Evolutionary conservation across 306 rosid genomes (phyloP), one percentile per base, ranked within the genome.

Genomic region (Cicer bijugum): DNA sequence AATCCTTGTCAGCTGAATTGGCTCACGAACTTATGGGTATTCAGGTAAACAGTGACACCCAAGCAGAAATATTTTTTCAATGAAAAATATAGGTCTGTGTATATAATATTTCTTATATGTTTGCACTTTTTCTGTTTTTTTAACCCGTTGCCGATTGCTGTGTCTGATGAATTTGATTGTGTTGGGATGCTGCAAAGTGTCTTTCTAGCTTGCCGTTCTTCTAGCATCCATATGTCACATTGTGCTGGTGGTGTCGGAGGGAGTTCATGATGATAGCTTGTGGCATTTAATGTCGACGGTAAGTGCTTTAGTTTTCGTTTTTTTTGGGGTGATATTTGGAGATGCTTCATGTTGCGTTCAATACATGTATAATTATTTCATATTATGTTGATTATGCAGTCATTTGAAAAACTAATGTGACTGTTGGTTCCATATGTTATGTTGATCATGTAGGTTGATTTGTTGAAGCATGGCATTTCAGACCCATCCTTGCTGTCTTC

Each of bases 241-340:
- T 79, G 19, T 92, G 76, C 86, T 89, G 86, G 97, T 90, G 81
- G 88, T 92, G 66, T 90, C 98, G 0, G 97, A 92, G 39, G 98
- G 96, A 83, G 90, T 85, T 72, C 90, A 86, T 66, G 95, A 89
- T 66, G 80, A 78, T 69, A 85, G 75, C 82, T 81, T 86, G 96
- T 92, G 98, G 98, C 88, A 74, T 33, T 83, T 92, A 77, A 87
- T 90, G 91, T 85, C 77, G n/a, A 92, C 93, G 78, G 98, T 92
- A 82, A 14, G 68, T 57, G 59, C 50, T 59, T 53, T 67, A 19
- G 52, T 45, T 19, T 57, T 52, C 40, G 10, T 71, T 57, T 42
- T 65, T 59, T 42, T 14, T 12, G 0, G 5, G 5, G 20, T 66
- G 56, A 6, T 64, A 12, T 51, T 72, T 65, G 64, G 38, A 65